Percentiles rank a stretch among this genome's conserved stretches.
Evolutionary conservation across 495 filamentous ascomycete genomes (phyloP).

Genomic region (Penicillium dipodomyicola): DNA sequence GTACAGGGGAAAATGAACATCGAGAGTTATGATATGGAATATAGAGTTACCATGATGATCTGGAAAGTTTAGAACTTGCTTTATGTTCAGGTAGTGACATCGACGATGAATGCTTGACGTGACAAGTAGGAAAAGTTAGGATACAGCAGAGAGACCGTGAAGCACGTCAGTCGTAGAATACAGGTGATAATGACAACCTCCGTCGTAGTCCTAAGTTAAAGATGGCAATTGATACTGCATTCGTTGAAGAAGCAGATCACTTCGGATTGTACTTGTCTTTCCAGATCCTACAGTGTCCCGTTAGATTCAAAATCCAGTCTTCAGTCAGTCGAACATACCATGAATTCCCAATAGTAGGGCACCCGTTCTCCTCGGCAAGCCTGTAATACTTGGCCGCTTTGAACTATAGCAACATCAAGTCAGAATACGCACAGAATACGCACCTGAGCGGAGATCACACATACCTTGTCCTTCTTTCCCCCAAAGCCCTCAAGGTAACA

Average conservation of each 20-base stretch:
- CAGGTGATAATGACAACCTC: background rate
- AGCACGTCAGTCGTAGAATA: background rate
- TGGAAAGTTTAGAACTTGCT: background rate
- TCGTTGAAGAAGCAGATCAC: constrained; percentile 20
- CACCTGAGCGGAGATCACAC: constrained; percentile 34
- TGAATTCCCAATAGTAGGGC: constrained; percentile 88
- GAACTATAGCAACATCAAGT: constrained; percentile 52
- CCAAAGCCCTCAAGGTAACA: constrained; percentile 95
- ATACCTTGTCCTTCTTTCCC: constrained; percentile 94
- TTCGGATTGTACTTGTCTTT: constrained; percentile 89
- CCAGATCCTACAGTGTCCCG: constrained; percentile 72
- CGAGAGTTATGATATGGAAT: background rate
- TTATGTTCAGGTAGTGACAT: background rate
- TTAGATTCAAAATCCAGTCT: constrained; percentile 24
- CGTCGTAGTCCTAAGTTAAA: no score
- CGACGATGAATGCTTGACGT: background rate
- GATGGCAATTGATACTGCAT: no score
- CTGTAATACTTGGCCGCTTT: constrained; percentile 91
- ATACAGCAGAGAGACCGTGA: background rate
- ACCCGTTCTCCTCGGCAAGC: constrained; percentile 82
- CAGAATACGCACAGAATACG: constrained; percentile 9
- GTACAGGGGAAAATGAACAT: background rate
- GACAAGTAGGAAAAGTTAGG: background rate
- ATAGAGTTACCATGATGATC: background rate
- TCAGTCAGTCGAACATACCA: constrained; percentile 65